These are phyloP conservation scores for Fusarium gaditjirri DNA, from an alignment of 2,329 filamentous ascomycete species.

Conservation along the genomic window DNA sequence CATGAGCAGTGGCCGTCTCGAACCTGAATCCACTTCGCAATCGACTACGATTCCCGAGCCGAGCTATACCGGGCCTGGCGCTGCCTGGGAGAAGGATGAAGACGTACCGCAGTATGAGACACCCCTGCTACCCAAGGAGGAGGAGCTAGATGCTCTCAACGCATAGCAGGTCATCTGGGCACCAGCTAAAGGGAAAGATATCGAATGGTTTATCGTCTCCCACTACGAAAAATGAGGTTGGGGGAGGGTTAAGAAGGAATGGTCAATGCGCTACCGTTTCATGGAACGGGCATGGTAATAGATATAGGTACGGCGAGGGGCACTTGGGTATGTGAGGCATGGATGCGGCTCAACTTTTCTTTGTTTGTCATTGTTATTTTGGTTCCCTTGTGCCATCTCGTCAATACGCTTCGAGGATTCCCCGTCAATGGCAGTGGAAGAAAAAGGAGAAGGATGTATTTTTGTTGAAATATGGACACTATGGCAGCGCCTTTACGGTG, in stretches of 20 bases:
- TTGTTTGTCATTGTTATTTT: conserved; percentile 10
- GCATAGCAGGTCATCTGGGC: conserved; percentile 43
- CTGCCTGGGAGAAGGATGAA: conserved; percentile 64
- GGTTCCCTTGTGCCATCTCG: conserved; percentile 3
- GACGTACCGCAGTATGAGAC: conserved; percentile 50
- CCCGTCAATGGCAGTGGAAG: neutral
- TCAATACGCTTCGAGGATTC: neutral
- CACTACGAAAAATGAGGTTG: conserved; percentile 8
- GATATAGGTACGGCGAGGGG: conserved; percentile 15
- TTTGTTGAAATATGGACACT: conserved; percentile 28
- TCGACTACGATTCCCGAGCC: conserved; percentile 52
- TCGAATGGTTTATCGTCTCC: conserved; percentile 3
- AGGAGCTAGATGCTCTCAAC: conserved; percentile 55
- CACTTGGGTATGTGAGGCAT: conserved; percentile 23
- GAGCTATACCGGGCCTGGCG: conserved; percentile 61
- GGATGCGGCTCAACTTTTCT: conserved; percentile 19
- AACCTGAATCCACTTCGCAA: conserved; percentile 25
- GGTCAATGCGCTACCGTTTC: conserved; percentile 37
- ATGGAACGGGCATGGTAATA: conserved; percentile 25
- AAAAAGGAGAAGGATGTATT: conserved; percentile 16
- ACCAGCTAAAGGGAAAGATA: conserved; percentile 18
- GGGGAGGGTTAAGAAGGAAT: conserved; percentile 27
- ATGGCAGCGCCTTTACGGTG: conserved; percentile 15
- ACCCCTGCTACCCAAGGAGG: conserved; percentile 53
- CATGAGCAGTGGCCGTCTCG: conserved; percentile 41